These are phyloP conservation scores for Pseudopyricularia cyperi DNA, from an alignment of 2,329 filamentous ascomycete species.

Conservation along the genomic window DNA sequence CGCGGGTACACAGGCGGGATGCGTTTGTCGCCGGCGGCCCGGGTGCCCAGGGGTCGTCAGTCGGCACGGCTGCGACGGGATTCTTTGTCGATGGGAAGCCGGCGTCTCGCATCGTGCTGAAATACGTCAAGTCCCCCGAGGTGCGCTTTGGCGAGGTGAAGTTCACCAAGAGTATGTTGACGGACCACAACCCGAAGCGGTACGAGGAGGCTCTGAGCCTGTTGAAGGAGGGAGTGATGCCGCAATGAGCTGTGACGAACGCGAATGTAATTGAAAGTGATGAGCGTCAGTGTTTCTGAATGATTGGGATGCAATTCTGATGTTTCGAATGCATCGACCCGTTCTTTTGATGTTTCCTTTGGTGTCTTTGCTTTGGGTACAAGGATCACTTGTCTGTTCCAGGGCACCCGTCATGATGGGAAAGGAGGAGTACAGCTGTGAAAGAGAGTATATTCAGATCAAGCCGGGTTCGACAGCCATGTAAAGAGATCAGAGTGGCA, in stretches of 20 bases:
- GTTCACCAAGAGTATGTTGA: constrained; percentile 62
- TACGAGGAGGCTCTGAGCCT: constrained; percentile 59
- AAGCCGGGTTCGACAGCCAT: too few relatives aligned
- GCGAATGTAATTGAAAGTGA: too few relatives aligned
- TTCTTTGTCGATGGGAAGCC: constrained; percentile 25
- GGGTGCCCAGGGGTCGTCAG: not conserved
- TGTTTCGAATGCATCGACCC: not conserved
- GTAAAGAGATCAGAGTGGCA: too few relatives aligned
- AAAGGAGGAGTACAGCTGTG: too few relatives aligned
- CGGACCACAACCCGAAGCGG: constrained; percentile 61
- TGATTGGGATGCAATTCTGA: not conserved
- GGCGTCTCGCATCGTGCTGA: constrained; percentile 55
- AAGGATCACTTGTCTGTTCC: too few relatives aligned
- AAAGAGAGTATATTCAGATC: too few relatives aligned
- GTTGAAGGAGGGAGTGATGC: constrained; percentile 33
- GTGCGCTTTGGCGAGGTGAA: constrained; percentile 54
- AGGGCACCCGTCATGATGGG: too few relatives aligned
- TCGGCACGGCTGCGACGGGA: not conserved
- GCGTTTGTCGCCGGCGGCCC: constrained; percentile 33
- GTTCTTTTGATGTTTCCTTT: too few relatives aligned
- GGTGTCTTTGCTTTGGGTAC: too few relatives aligned
- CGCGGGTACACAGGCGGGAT: constrained; percentile 52
- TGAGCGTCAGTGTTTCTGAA: not conserved
- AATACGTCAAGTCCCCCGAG: constrained; percentile 60
- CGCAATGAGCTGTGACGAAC: not conserved